phyloP scores from a whole-genome alignment of 768 basidiomycete genomes.

The Coprinellus micaceus region DNA sequence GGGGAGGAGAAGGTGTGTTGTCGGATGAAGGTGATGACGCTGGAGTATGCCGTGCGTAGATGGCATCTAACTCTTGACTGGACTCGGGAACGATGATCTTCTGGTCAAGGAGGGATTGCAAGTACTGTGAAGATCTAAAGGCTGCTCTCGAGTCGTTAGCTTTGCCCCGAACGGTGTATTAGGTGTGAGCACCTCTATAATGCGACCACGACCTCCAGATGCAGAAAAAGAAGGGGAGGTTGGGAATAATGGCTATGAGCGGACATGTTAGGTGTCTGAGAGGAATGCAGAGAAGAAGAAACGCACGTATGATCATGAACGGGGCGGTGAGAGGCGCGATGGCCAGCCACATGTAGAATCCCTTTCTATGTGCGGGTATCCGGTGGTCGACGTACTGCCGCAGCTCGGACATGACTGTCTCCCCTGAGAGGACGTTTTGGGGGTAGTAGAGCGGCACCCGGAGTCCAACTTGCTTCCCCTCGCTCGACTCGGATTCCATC shows the following conservation, averaged over 20 bases:
- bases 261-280: background rate
- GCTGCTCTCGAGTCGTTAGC: constrained; percentile 36
- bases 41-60: constrained; percentile 40
- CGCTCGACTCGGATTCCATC: background rate
- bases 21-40: background rate
- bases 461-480: background rate
- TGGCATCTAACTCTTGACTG: constrained; percentile 49
- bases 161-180: background rate
- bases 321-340: constrained; percentile 73
- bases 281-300: background rate
- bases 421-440: constrained; percentile 33
- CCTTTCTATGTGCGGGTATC: constrained; percentile 60
- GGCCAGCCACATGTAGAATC: constrained; percentile 63
- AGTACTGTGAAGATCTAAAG: constrained; percentile 66
- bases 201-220: constrained; percentile 85
- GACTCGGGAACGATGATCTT: constrained; percentile 55
- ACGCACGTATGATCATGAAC: constrained; percentile 72
- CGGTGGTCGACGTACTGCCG: constrained; percentile 48
- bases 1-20: constrained; percentile 12
- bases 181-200: constrained; percentile 53
- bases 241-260: constrained; percentile 67
- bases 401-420: constrained; percentile 43
- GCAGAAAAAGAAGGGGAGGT: constrained; percentile 83
- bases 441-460: constrained; percentile 71
- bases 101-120: constrained; percentile 54